A percentile compares a stretch with the other conserved stretches of the same genome.
phyloP scores from a whole-genome alignment of 2,329 filamentous ascomycete genomes.

The Colletotrichum karsti region DNA sequence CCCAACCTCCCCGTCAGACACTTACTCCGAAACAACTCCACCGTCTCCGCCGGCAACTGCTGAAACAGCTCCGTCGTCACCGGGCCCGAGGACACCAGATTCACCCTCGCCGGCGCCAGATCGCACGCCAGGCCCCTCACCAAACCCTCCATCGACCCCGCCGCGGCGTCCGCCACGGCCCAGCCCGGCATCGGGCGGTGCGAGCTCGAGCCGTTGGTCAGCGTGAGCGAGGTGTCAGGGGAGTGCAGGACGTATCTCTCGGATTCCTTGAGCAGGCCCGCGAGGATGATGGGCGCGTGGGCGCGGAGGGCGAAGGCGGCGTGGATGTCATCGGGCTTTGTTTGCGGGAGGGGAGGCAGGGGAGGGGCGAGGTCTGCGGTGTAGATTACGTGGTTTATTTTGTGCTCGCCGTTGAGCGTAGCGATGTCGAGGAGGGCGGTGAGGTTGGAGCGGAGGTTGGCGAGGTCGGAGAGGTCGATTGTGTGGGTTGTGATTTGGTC shows the following conservation, averaged over 20 bases:
- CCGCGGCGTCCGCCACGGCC: not conserved
- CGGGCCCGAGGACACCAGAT: slow-evolving; percentile 7
- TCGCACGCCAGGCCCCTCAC: not conserved
- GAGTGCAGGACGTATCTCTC: not conserved
- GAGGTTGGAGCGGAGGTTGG: not conserved
- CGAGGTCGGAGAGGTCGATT: slow-evolving; percentile 7
- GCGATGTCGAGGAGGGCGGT: not conserved
- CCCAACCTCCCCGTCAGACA: not conserved
- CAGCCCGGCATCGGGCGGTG: slow-evolving; percentile 12
- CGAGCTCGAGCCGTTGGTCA: slow-evolving; percentile 15
- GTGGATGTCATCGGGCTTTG: not conserved
- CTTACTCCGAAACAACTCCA: slow-evolving; percentile 1
- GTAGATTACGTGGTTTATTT: slow-evolving; percentile 14
- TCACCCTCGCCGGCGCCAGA: not conserved
- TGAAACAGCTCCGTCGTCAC: slow-evolving; percentile 2
- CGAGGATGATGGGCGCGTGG: slow-evolving; percentile 1
- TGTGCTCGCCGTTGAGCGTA: not conserved
- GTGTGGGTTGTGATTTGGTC: not conserved
- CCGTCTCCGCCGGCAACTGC: not conserved
- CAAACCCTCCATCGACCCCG: not conserved
- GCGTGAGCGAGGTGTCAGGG: slow-evolving; percentile 2
- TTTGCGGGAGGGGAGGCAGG: not conserved
- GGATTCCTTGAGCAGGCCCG: not conserved
- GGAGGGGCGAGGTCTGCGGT: not conserved
- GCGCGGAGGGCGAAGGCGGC: not conserved